These are phyloP conservation scores for Xylaria polymorpha DNA, from an alignment of 2,329 filamentous ascomycete genomes.

Conservation along the genomic window DNA sequence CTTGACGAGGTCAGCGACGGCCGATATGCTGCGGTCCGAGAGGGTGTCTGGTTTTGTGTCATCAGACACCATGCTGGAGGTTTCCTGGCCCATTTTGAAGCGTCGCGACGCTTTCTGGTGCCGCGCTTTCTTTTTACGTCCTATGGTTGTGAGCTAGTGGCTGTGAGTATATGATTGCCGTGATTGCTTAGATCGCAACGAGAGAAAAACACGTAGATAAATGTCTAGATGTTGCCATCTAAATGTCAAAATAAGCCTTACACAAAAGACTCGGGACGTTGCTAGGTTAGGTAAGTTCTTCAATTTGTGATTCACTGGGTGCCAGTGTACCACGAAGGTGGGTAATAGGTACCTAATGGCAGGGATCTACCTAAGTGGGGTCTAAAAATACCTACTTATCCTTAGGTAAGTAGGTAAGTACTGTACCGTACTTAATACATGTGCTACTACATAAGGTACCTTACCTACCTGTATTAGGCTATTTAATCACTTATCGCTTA, in stretches of 20 bases:
- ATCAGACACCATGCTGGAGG: slow-evolving; percentile 74
- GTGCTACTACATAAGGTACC: no score
- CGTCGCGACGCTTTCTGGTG: slow-evolving; percentile 43
- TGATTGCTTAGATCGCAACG: background rate
- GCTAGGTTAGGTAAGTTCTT: no score
- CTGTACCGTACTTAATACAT: no score
- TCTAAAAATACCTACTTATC: background rate
- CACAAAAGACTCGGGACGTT: background rate
- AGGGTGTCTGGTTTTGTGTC: slow-evolving; percentile 73
- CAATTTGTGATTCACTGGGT: no score
- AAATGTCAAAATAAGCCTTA: background rate
- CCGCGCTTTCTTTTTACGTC: slow-evolving; percentile 45
- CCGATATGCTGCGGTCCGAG: slow-evolving; percentile 74
- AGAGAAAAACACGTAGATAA: background rate
- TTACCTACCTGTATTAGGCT: no score
- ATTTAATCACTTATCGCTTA: background rate
- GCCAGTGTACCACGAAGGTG: background rate
- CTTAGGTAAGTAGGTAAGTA: no score
- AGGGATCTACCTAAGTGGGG: background rate
- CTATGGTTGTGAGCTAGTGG: slow-evolving; percentile 39
- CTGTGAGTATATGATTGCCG: background rate
- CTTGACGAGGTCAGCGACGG: slow-evolving; percentile 83
- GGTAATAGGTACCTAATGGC: background rate
- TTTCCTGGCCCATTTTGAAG: slow-evolving; percentile 85
- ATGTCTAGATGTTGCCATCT: background rate